Base-by-base conservation (phyloP, 441 rosid species). In the Gossypium armourianum region DNA sequence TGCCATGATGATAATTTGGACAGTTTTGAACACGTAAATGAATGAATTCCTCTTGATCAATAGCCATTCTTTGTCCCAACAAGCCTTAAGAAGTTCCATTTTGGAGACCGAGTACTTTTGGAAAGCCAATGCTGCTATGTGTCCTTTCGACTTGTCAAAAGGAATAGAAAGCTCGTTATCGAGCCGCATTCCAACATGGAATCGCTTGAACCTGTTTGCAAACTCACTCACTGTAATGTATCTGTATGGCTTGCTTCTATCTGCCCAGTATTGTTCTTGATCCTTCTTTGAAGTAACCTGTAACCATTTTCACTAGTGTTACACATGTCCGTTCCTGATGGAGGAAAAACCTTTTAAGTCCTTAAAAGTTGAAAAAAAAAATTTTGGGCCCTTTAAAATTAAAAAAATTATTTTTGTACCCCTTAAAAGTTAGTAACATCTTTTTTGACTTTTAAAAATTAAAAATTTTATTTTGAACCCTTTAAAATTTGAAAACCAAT, bases 221-320 rank as follows among this genome's bases (percentile, higher is more conserved):
- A 94, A 90, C 47, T 94, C 97, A 0, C 80, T 10, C 0, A 90
- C 94, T 52, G 96, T 32, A n/a, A 90, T 60, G 78, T 83, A 89
- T 65, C 80, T 73, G 80, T 88, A 87, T 0, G 90, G 89, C 53
- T 50, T 86, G 63, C 4, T 81, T 66, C 72, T 81, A 54, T 87
- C 87, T 20, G 76, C 82, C 97, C 96, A 90, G 19, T 91, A 94
- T 54, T 88, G 98, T 49, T 88, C 88, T 75, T 94, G 97, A 77
- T 94, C 97, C 74, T 94, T 94, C 76, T 73, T 87, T 1, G 97
- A 94, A 3, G 97, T 86, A 76, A 93, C 97, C 97, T 93, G 81
- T 62, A 49, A 57, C 20, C 40, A 43, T 13, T 43, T n/a, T 23
- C 69, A 13, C 20, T 23, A 13, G 43, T 29, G 40, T 29, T 29